These are phyloP conservation scores for Epipyxis sp. DNA, from an alignment of 108 stramenopile genomes.

Conservation along the genomic window DNA sequence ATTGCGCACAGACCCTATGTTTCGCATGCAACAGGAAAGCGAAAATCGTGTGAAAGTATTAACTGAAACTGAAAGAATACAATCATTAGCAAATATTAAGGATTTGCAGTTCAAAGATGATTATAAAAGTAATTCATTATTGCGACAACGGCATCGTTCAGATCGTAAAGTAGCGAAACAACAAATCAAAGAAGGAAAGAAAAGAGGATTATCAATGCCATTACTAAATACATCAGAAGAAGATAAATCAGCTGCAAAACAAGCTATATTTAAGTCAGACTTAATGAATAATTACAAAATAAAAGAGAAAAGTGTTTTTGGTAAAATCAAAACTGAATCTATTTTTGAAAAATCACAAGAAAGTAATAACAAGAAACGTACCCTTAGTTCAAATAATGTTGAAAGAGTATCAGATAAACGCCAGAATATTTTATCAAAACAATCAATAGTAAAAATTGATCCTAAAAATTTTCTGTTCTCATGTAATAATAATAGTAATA, in stretches of 20 bases:
- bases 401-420: no score
- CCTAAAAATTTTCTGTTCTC: no score
- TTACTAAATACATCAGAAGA: neutral
- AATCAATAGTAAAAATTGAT: no score
- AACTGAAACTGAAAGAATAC: conserved; percentile 63
- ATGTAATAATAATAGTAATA: no score
- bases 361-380: no score
- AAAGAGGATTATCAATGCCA: neutral
- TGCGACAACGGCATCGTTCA: conserved; percentile 60
- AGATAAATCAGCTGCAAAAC: neutral
- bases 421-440: no score
- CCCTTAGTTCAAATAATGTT: no score
- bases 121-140: conserved; percentile 61
- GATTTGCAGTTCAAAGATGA: conserved; percentile 53
- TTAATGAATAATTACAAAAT: no score
- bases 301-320: no score
- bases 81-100: conserved; percentile 54
- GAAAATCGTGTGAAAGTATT: conserved; percentile 48
- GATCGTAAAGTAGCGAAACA: conserved; percentile 62
- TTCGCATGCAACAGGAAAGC: conserved; percentile 52
- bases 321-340: no score
- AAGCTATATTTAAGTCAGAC: neutral
- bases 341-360: no score
- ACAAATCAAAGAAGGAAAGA: conserved; percentile 47
- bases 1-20: conserved; percentile 5